phyloP scores from a whole-genome alignment of 345 rosid genomes.

The Zanthoxylum bungeanum region DNA sequence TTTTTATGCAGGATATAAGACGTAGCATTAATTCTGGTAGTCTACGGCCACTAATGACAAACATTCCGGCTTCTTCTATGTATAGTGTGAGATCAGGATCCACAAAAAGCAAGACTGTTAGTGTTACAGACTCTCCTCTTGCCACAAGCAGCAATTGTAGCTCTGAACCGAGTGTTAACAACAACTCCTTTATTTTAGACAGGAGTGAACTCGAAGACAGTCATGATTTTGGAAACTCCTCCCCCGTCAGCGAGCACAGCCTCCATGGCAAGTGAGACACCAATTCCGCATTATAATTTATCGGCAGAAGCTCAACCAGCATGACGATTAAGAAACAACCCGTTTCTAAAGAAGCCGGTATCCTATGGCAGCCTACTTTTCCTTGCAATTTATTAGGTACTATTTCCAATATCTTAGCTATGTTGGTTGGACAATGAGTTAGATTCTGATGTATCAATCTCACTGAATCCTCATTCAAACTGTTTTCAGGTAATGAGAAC shows the following conservation, averaged over 20 bases:
- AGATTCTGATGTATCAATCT: constrained; percentile 6
- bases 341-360: constrained; percentile 10
- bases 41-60: constrained; percentile 62
- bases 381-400: background rate
- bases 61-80: constrained; percentile 73
- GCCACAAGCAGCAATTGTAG: constrained; percentile 77
- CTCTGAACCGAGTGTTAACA: constrained; percentile 74
- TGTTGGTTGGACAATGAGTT: background rate
- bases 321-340: constrained; percentile 20
- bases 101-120: constrained; percentile 46
- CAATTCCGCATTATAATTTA: background rate
- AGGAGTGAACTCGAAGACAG: constrained; percentile 54
- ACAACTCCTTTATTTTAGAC: constrained; percentile 46
- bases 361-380: background rate
- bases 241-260: constrained; percentile 38
- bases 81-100: constrained; percentile 68
- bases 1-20: constrained; percentile 63
- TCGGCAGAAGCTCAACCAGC: constrained; percentile 3
- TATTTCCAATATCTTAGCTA: background rate
- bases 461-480: background rate
- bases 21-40: constrained; percentile 56
- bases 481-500: background rate
- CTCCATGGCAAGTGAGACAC: constrained; percentile 32
- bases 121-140: constrained; percentile 68
- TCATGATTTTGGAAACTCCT: constrained; percentile 37